phyloP scores from a whole-genome alignment of 306 rosid genomes.

The Quercus wislizeni region DNA sequence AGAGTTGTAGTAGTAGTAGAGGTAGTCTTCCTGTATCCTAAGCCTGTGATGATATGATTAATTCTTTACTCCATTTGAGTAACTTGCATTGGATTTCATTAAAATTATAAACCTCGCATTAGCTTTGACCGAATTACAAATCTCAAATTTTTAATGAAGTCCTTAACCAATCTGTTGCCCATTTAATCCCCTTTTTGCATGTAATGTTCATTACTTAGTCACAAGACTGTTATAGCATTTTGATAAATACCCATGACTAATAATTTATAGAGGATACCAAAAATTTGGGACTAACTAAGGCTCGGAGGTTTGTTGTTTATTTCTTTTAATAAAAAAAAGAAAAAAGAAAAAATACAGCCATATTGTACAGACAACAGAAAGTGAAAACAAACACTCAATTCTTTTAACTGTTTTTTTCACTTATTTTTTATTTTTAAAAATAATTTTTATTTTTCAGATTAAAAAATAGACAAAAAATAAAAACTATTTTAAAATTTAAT shows the following conservation, averaged over 20 bases:
- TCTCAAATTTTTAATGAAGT: not conserved
- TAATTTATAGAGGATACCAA: too few relatives aligned
- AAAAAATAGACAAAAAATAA: too few relatives aligned
- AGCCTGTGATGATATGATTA: not conserved
- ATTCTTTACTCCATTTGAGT: not conserved
- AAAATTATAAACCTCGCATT: not conserved
- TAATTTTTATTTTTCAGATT: rapidly evolving
- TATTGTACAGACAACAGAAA: not conserved
- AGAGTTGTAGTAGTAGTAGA: not conserved
- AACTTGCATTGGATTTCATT: not conserved
- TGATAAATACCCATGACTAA: not conserved
- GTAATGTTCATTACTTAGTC: not conserved
- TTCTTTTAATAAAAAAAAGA: too few relatives aligned
- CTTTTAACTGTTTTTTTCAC: not conserved
- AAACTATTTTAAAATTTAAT: rapidly evolving
- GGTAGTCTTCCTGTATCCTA: not conserved
- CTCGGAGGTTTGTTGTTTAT: too few relatives aligned
- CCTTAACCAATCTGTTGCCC: not conserved
- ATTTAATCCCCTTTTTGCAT: too few relatives aligned
- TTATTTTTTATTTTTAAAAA: too few relatives aligned
- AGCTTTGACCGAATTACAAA: not conserved
- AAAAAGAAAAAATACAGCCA: not conserved
- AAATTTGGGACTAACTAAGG: too few relatives aligned
- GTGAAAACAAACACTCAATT: not conserved
- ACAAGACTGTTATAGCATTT: too few relatives aligned